Base-by-base conservation (phyloP, 2,329 filamentous ascomycete species). In the Claviceps africana region DNA sequence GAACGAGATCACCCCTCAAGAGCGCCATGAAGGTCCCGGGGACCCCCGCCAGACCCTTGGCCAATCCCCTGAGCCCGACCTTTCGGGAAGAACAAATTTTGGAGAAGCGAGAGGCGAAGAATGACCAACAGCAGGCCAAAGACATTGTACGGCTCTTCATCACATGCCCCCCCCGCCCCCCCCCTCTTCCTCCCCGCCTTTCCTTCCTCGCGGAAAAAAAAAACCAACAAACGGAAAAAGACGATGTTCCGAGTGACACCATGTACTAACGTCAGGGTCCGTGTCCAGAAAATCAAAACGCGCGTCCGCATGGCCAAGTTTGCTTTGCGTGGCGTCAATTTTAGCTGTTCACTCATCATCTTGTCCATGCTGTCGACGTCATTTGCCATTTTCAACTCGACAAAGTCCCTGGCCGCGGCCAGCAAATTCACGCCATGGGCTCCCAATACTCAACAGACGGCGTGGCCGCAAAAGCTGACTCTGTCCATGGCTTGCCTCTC, bases 301-400 rank as follows among this genome's bases (percentile, higher is more conserved):
- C 82, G 88, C 59, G 90, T 97, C 35, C 83, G 93, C 47, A 77
- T 97, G 69, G 93, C 91, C 60, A 98, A 98, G 74, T 84, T 97
- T 61, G 81, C 95, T 56, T 82, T 98, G n/a, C 85, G 93, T 58
- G 85, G 88, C 53, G 86, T 97, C 71, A 96, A 91, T 76, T 97
- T 98, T 69, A 89, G 88, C 68, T 98, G 93, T 75, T 91, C 87
- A 67, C 77, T 97, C 55, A 96, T 98, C 65, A 88, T 98, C 58
- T 78, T 98, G 53, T 77, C 89, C 56, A 91, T 98, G 80, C 74
- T 98, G 51, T 83, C 86, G 15, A 80, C 88, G n/a, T 88, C 88
- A 3, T 87, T 98, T 63, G 73, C 82, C 59, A 90, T 98, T 67
- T 98, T 98, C 80, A 88, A 93, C 67, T 79, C 89, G 48, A 96